Evolutionary conservation across 179 eudicot species (phyloP), one percentile per base, ranked within the genome.

Genomic region (Drosera spatulata): DNA sequence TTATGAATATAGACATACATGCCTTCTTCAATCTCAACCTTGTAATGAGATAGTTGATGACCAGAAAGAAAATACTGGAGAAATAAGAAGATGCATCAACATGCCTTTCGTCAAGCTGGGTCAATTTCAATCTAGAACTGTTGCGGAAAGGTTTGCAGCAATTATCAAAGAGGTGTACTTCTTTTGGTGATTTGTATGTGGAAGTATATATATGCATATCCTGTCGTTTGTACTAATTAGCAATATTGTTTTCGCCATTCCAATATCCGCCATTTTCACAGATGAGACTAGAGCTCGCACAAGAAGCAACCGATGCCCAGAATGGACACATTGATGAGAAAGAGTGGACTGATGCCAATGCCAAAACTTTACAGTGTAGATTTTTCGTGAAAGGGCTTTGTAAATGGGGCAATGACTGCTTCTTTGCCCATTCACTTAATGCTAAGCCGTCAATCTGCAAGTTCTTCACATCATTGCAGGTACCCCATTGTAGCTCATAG

Each of bases 381-480:
- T 91, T 64, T 66, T 91, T 82, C 62, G 59, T 73, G 41, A 71
- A 71, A 62, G 96, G 98, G 47, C 62, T 60, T 61, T 91, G 98
- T 77, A 88, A 65, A 69, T 75, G 84, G 79, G 96, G 98, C 42
- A 51, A 12, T 67, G 74, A 80, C 60, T 91, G 96, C 67, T 8
- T 41, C 33, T 91, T 75, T 73, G 69, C 95, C 67, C 98, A 88
- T 77, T 84, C 96, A 45, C 70, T 77, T 41, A 75, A 77, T 73
- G 82, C 85, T 55, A 82, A 67, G 60, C 77, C 64, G 61, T 85
- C 96, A 62, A 61, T 59, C 33, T 91, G 98, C 85, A 85, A 68
- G 76, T 91, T 74, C 73, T 84, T 85, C 64, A 66, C 83, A 66
- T 79, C 98, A 37, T 73, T 88, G 44, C 78, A 84, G 96, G 98